Conservation (phyloP, 2,329 filamentous ascomycete genomes). For the Calcarisporium arbuscula region DNA sequence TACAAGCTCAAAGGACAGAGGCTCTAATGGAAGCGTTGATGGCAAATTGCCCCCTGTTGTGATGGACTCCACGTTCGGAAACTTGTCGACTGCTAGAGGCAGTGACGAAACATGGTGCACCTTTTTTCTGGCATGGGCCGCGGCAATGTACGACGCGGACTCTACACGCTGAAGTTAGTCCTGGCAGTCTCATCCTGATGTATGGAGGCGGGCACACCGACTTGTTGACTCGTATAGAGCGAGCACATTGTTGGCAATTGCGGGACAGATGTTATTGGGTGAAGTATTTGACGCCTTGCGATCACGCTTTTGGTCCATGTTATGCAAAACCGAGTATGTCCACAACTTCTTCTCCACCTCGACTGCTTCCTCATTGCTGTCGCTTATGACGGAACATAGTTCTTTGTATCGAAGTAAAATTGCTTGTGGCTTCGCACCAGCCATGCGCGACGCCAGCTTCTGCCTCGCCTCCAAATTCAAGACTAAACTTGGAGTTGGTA, state of each 20-base stretch:
- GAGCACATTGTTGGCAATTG: slow-evolving; percentile 27
- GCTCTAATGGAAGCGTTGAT: slow-evolving; percentile 29
- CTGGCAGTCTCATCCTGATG: not conserved
- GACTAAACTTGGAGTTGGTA: too few relatives aligned
- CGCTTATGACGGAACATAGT: not conserved
- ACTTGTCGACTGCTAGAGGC: slow-evolving; percentile 30
- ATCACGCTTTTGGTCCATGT: slow-evolving; percentile 37
- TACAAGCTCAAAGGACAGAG: slow-evolving; percentile 40
- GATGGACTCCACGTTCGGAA: slow-evolving; percentile 34
- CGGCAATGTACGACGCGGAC: slow-evolving; percentile 43
- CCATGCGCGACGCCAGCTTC: too few relatives aligned
- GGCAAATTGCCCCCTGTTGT: slow-evolving; percentile 30
- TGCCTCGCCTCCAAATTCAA: too few relatives aligned
- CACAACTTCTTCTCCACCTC: slow-evolving; percentile 30
- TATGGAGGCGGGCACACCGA: slow-evolving; percentile 20
- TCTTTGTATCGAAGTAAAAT: too few relatives aligned
- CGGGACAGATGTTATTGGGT: not conserved
- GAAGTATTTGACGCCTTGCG: not conserved
- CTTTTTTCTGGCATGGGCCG: slow-evolving; percentile 30
- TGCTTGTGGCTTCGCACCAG: slow-evolving; percentile 8
- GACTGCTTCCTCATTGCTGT: slow-evolving; percentile 9
- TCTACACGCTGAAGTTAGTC: slow-evolving; percentile 25
- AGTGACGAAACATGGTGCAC: slow-evolving; percentile 41
- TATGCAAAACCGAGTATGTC: slow-evolving; percentile 53
- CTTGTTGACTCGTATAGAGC: slow-evolving; percentile 47